Conservation (phyloP, 2,329 filamentous ascomycete genomes). For the Beauveria sp. region DNA sequence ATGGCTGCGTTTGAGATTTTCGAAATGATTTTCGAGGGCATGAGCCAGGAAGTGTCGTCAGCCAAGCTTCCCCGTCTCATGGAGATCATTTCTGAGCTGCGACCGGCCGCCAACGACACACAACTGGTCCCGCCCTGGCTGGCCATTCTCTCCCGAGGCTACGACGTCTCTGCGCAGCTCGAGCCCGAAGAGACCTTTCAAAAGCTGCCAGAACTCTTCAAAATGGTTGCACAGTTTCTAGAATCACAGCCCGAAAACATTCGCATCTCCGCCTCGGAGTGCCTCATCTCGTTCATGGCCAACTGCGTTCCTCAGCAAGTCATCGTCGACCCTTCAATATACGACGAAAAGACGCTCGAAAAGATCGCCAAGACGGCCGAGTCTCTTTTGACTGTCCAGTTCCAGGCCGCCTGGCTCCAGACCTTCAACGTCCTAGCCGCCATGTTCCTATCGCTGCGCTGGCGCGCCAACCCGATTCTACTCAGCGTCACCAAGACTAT, state of each 20-base stretch:
- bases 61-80: slow-evolving; percentile 83
- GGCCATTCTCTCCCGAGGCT: slow-evolving; percentile 86
- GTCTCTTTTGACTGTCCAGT: slow-evolving; percentile 77
- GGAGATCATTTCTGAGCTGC: slow-evolving; percentile 85
- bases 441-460: slow-evolving; percentile 80
- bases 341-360: slow-evolving; percentile 82
- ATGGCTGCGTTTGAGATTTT: slow-evolving; percentile 97
- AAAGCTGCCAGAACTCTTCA: slow-evolving; percentile 79
- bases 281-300: slow-evolving; percentile 83
- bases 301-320: slow-evolving; percentile 82
- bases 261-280: slow-evolving; percentile 87
- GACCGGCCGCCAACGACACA: slow-evolving; percentile 86
- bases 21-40: slow-evolving; percentile 89
- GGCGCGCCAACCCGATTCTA: slow-evolving; percentile 75
- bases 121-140: slow-evolving; percentile 95
- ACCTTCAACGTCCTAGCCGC: slow-evolving; percentile 83
- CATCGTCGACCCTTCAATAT: slow-evolving; percentile 81
- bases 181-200: slow-evolving; percentile 86
- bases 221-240: slow-evolving; percentile 71
- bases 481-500: slow-evolving; percentile 68
- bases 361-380: slow-evolving; percentile 69
- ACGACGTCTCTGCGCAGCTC: slow-evolving; percentile 85
- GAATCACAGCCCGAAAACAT: slow-evolving; percentile 88
- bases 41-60: slow-evolving; percentile 80
- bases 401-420: slow-evolving; percentile 89